Evolutionary conservation across 2,329 filamentous ascomycete genomes (phyloP), one percentile per base, ranked within the genome.

Genomic region (Grosmannia penicillata): DNA sequence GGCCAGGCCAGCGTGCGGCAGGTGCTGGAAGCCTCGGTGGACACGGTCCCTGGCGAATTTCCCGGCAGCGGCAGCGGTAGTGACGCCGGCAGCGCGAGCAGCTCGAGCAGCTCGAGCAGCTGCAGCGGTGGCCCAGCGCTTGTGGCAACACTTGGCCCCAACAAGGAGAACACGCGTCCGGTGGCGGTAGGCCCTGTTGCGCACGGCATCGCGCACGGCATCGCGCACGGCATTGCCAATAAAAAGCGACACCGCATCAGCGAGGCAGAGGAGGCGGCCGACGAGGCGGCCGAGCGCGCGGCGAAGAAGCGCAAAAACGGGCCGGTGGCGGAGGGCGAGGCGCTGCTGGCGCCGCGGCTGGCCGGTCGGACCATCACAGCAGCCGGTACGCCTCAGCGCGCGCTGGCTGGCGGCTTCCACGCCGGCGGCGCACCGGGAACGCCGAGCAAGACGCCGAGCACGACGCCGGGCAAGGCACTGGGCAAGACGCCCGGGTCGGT

Each of bases 211-310:
- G 55, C 62, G n/a, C n/a, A n/a, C 14, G 30, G 15, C 26, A 37
- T 37, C 8, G 19, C 26, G 8, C 35, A 79, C 47, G 75, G 75
- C 15, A 70, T 80, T 57, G 55, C 62, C 8, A 78, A 73, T 58
- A 79, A 80, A 63, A 80, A 78, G 57, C 70, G 75, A 21, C 65
- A 69, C 48, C 65, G 75, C n/a, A 65, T 66, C 14, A 66, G 57
- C 37, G 66, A 64, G 34, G 71, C 74, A 30, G 70, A 72, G 39
- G 72, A 75, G 38, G 66, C 71, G 25, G 63, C 63, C 0, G 65
- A 68, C 36, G 54, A 61, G 33, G 61, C 67, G 43, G 56, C 53
- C 3, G 59, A 66, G 41, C 66, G 70, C 13, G 67, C 66, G 2
- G 58, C 64, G 21, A 79, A 79, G 65, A 78, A 76, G 58, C 64